A percentile compares a stretch with the other conserved stretches of the same genome.
These are phyloP conservation scores for Leishmania turanica DNA, from an alignment of 208 protist genomes.

Conservation along the genomic window DNA sequence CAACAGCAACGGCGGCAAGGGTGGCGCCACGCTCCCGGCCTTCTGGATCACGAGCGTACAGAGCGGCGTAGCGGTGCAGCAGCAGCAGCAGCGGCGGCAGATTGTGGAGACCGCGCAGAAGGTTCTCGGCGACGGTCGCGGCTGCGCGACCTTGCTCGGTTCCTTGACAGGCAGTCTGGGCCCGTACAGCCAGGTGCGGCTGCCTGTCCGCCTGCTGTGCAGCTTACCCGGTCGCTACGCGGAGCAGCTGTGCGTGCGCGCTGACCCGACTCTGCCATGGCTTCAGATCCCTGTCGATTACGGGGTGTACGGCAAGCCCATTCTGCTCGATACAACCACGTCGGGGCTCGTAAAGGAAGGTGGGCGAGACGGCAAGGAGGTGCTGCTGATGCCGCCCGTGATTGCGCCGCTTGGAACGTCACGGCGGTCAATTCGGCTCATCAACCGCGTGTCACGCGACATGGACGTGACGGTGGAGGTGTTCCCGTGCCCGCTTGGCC, in stretches of 20 bases:
- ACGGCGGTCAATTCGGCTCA: constrained; percentile 60
- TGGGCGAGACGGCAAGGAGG: constrained; percentile 47
- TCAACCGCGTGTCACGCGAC: constrained; percentile 90
- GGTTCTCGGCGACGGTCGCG: constrained; percentile 77
- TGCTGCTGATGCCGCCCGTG: constrained; percentile 87
- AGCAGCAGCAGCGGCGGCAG: constrained; percentile 43
- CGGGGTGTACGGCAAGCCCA: constrained; percentile 75
- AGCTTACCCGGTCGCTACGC: constrained; percentile 84
- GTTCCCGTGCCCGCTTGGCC: constrained; percentile 60
- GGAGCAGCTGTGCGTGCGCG: constrained; percentile 67
- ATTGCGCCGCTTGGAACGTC: constrained; percentile 77
- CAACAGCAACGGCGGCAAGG: background rate
- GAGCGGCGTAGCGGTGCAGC: constrained; percentile 58
- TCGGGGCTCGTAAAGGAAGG: constrained; percentile 64
- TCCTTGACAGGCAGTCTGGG: constrained; percentile 24
- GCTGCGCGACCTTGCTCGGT: constrained; percentile 48
- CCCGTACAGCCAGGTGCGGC: constrained; percentile 35
- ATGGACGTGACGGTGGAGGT: constrained; percentile 73
- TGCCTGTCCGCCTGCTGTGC: constrained; percentile 51
- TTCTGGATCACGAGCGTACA: constrained; percentile 79
- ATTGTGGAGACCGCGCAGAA: constrained; percentile 60
- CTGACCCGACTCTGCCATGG: constrained; percentile 42
- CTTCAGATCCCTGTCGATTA: constrained; percentile 56
- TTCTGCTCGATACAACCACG: constrained; percentile 82
- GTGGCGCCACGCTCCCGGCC: constrained; percentile 7